phyloP scores from a whole-genome alignment of 148 eudicot genomes.

The Spergularia bocconei region DNA sequence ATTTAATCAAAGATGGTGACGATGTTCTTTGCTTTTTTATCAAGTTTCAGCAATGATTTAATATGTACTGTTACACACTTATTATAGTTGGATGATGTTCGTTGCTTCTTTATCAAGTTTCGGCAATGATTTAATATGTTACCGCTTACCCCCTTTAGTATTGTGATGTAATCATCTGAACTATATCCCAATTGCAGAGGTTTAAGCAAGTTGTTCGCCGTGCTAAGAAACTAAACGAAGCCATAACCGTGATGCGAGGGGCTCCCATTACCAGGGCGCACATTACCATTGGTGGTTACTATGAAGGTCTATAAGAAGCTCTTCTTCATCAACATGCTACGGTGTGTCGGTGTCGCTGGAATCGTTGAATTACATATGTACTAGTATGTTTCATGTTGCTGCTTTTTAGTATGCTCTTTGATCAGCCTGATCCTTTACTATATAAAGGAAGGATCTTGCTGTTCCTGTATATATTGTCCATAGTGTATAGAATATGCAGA shows the following conservation, averaged over 20 bases:
- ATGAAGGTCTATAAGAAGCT: slow-evolving; percentile 43
- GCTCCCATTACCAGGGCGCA: slow-evolving; percentile 67
- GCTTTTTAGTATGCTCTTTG: neutral
- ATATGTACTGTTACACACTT: neutral
- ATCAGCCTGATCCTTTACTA: slow-evolving; percentile 10
- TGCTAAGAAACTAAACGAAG: slow-evolving; percentile 62
- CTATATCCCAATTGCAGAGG: slow-evolving; percentile 41
- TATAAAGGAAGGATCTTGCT: slow-evolving; percentile 17
- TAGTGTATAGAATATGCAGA: neutral
- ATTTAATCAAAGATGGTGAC: too few relatives aligned
- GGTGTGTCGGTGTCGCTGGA: neutral
- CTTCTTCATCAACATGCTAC: neutral
- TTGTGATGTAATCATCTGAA: neutral
- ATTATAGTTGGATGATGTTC: too few relatives aligned
- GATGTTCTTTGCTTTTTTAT: neutral
- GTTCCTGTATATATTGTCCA: slow-evolving; percentile 11
- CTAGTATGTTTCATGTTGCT: neutral
- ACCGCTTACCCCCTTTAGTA: neutral
- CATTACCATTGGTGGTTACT: slow-evolving; percentile 64
- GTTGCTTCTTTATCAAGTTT: neutral
- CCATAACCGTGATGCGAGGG: slow-evolving; percentile 64
- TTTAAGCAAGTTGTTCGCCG: slow-evolving; percentile 59
- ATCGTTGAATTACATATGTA: neutral
- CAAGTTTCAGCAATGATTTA: neutral
- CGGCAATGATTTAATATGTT: neutral